Base-by-base conservation (phyloP, 495 filamentous ascomycete genomes). In the Collariella sp. region DNA sequence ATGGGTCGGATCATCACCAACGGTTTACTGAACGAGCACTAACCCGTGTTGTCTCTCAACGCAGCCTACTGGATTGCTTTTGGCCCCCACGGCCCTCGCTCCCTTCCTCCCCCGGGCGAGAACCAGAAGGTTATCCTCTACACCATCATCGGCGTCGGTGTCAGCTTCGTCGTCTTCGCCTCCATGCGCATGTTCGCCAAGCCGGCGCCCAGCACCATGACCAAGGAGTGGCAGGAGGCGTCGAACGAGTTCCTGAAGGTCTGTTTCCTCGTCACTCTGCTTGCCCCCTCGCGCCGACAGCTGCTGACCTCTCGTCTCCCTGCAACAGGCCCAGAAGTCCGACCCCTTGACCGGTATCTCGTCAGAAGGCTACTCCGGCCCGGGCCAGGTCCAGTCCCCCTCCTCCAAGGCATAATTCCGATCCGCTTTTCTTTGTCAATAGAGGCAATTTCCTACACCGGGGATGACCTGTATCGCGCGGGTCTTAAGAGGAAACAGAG, bases 11-110 rank as follows among this genome's bases (percentile, higher is more conserved):
- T 38, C 42, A 60, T 33, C 41, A 46, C 7, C n/a, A 59, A 20
- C 23, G n/a, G n/a, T n/a, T n/a, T n/a, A 35, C 23, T 16, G 47
- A 22, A 26, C 40, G 33, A 45, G 46, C 18, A 38, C 56, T 54
- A 47, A 56, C 46, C 36, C 33, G 45, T 22, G 42, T 29, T 44
- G 41, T 50, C 56, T 53, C 52, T 19, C 39, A 47, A 52, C 31
- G 67, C 70, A 98, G 93, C 93, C 60, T 98, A 96, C 85, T 98
- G 85, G 83, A 95, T 97, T 64, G 91, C 93, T 59, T 98, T 98
- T 70, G 93, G 93, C 50, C 79, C 89, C 58, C 94, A 97, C 72
- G 93, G 93, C 52, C 93, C 93, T 54, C 90, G 93, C 49, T 79
- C 91, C 36, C 70, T 79, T 31, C 67, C 85, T 50, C 87, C 91